Conservation (phyloP, 2,329 filamentous ascomycete genomes). For the Cladosporium colombiae region DNA sequence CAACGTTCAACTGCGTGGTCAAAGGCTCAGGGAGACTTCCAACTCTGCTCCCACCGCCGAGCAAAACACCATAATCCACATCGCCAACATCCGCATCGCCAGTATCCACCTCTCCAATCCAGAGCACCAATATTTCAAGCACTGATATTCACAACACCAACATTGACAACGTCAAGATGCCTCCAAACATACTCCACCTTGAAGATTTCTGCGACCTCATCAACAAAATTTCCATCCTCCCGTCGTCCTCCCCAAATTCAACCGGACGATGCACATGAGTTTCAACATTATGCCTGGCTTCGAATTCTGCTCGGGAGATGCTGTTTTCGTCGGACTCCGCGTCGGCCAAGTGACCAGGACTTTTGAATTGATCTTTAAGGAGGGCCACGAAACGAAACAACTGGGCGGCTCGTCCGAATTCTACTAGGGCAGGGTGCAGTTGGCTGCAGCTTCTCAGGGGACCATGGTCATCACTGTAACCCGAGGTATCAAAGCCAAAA, state of each 20-base stretch:
- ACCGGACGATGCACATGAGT: background rate
- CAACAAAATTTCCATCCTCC: background rate
- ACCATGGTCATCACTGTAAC: background rate
- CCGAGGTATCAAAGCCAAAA: background rate
- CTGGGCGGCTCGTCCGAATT: too few relatives aligned
- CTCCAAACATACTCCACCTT: background rate
- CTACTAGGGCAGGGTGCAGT: background rate
- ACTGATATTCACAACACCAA: background rate
- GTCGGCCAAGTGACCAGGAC: background rate
- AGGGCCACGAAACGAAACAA: too few relatives aligned
- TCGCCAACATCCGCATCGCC: background rate
- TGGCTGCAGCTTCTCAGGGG: background rate
- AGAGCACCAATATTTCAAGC: too few relatives aligned
- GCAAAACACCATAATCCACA: background rate
- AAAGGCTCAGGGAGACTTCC: too few relatives aligned
- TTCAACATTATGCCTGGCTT: background rate
- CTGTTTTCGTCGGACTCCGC: background rate
- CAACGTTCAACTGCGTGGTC: too few relatives aligned
- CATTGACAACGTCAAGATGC: background rate
- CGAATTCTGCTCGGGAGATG: background rate
- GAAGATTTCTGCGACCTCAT: background rate
- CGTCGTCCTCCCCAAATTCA: background rate
- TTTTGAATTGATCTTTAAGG: too few relatives aligned
- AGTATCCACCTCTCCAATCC: background rate
- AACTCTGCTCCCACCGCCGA: too few relatives aligned